Evolutionary conservation across 2,329 filamentous ascomycete genomes (phyloP), one percentile per base, ranked within the genome.

Genomic region (Pseudogymnoascus sp.): DNA sequence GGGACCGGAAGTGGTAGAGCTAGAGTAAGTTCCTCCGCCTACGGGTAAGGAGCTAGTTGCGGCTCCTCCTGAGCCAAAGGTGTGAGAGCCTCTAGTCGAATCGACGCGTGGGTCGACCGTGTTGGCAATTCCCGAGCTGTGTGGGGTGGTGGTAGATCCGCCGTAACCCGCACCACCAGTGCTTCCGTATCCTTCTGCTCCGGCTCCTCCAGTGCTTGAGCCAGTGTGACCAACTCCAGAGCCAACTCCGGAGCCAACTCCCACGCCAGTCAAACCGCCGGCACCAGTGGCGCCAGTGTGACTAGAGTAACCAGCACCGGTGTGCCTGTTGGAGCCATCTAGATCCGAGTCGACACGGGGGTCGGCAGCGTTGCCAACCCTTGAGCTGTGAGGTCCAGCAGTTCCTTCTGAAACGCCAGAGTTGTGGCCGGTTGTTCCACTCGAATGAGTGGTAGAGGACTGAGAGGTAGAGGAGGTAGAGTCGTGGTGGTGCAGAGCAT

Each of bases 71-170:
- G 59, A 61, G 59, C 59, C 59, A 2, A 61, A 37, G 33, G 62
- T 70, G 70, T 65, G 72, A 71, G 59, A 74, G 70, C 66, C 80
- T 77, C 5, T 76, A 71, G 69, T 83, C 79, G 78, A 80, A 69
- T 83, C 80, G 59, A 82, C 72, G 14, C 81, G 75, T 33, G 81
- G 81, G 67, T 84, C 82, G 11, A 72, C 70, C 21, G 79, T 78
- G 70, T 84, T 85, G 24, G 75, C 74, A 6, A 65, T 50, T 19
- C 65, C 47, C 61, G 26, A 62, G 16, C n/a, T 37, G 63, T 72
- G 70, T 38, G 69, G 69, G 1, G 68, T 67, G 6, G 59, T 35
- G n/a, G 44, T 47, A 29, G 61, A 59, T 21, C 61, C 59, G 2
- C 56, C 44, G n/a, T 56, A 56, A 33, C 4, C 10, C 2, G 26